Evolutionary conservation across 441 rosid species (phyloP).

Genomic region (Bocquillonia castaneifolia): DNA sequence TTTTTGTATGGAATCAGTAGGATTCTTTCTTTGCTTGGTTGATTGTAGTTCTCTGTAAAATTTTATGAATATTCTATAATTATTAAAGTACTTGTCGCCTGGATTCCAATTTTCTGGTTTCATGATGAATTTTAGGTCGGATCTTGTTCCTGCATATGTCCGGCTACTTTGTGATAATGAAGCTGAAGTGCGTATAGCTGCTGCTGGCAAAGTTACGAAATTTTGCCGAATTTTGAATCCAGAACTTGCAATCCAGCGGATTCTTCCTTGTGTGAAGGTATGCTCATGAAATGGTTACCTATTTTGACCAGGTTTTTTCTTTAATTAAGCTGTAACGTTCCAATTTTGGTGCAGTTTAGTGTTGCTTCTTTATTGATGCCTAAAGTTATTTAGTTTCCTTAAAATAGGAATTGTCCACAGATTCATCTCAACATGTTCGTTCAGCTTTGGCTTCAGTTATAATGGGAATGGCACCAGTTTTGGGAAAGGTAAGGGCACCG

Average conservation of each 20-base stretch:
- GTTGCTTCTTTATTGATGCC: background rate
- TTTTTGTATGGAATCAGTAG: background rate
- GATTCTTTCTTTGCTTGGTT: no score
- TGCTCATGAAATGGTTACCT: slow-evolving; percentile 14
- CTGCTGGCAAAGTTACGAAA: slow-evolving; percentile 90
- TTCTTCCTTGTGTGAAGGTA: slow-evolving; percentile 94
- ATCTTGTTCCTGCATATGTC: slow-evolving; percentile 90
- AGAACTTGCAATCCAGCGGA: slow-evolving; percentile 71
- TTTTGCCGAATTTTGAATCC: slow-evolving; percentile 82
- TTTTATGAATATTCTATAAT: background rate
- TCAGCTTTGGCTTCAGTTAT: slow-evolving; percentile 97
- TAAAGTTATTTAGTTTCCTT: slow-evolving; percentile 9
- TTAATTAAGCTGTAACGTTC: background rate
- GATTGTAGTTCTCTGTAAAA: background rate
- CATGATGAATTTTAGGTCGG: slow-evolving; percentile 43
- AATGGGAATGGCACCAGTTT: slow-evolving; percentile 98
- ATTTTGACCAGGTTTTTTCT: background rate
- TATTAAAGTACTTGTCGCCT: slow-evolving; percentile 6
- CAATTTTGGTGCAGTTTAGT: slow-evolving; percentile 4
- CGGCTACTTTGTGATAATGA: slow-evolving; percentile 89
- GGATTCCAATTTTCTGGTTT: slow-evolving; percentile 14
- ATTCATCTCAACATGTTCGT: slow-evolving; percentile 97
- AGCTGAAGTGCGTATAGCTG: slow-evolving; percentile 99
- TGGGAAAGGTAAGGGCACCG: slow-evolving; percentile 68
- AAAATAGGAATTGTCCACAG: slow-evolving; percentile 84